A percentile compares a stretch with the other conserved stretches of the same genome.
phyloP scores from a whole-genome alignment of 2,329 filamentous ascomycete genomes.

The Akanthomyces dipterigenus region DNA sequence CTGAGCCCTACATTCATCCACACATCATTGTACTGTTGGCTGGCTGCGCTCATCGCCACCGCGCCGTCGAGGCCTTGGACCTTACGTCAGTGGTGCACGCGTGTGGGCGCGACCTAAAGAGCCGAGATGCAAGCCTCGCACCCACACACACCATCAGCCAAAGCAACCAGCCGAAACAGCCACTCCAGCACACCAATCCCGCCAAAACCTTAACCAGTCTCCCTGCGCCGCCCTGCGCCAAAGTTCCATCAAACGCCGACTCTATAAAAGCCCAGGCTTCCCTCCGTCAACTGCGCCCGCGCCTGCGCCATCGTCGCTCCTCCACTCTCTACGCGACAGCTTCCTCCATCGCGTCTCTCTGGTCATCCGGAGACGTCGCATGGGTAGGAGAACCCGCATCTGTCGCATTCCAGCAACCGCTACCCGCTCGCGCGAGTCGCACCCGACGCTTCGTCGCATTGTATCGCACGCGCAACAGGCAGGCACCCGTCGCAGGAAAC shows the following conservation, averaged over 20 bases:
- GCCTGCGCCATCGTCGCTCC: not conserved
- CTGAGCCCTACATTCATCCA: too few relatives aligned
- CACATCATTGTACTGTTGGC: too few relatives aligned
- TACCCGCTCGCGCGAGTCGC: not conserved
- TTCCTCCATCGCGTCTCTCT: not conserved
- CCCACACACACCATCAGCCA: not conserved
- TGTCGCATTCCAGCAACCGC: not conserved
- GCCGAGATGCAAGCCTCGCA: not conserved
- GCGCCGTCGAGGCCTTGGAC: too few relatives aligned
- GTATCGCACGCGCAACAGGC: not conserved
- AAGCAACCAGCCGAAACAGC: not conserved
- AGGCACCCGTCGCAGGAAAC: not conserved
- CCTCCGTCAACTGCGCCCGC: not conserved
- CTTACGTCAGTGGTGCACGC: not conserved
- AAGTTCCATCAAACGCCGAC: not conserved
- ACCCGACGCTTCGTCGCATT: not conserved
- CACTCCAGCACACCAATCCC: not conserved
- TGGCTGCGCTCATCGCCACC: too few relatives aligned
- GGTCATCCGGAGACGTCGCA: conserved; percentile 1
- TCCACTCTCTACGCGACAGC: not conserved
- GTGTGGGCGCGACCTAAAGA: not conserved
- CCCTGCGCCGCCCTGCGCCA: not conserved
- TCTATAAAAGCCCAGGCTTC: not conserved
- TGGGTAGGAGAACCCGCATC: not conserved
- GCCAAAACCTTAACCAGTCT: not conserved